Evolutionary conservation across 352 stramenopile genomes (phyloP).

Genomic region (Pythium sukuiense): DNA sequence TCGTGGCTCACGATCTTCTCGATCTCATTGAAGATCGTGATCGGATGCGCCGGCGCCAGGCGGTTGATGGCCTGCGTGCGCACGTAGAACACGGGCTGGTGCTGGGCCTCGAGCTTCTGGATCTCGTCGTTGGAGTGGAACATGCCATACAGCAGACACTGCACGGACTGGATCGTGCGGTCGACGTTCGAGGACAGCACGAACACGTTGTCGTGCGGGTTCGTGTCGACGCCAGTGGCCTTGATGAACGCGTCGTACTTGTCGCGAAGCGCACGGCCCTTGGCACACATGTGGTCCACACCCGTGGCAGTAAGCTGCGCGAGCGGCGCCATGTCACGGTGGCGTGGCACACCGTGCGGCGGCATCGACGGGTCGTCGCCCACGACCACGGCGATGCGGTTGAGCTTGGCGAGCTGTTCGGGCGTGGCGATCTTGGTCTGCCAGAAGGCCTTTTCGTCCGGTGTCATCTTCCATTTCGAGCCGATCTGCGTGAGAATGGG

Average conservation of each 20-base stretch:
- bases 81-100: slow-evolving; percentile 47
- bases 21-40: slow-evolving; percentile 74
- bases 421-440: slow-evolving; percentile 46
- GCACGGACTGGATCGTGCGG: slow-evolving; percentile 75
- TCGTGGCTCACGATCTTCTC: slow-evolving; percentile 63
- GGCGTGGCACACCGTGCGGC: slow-evolving; percentile 41
- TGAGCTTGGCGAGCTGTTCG: slow-evolving; percentile 48
- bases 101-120: slow-evolving; percentile 9
- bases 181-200: slow-evolving; percentile 77
- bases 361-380: slow-evolving; percentile 46
- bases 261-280: slow-evolving; percentile 48
- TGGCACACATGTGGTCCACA: slow-evolving; percentile 67
- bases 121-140: slow-evolving; percentile 40
- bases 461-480: slow-evolving; percentile 48
- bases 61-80: slow-evolving; percentile 69
- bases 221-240: slow-evolving; percentile 5
- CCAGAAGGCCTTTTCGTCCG: slow-evolving; percentile 68
- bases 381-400: slow-evolving; percentile 48
- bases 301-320: slow-evolving; percentile 64
- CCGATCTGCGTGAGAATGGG: slow-evolving; percentile 66
- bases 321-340: slow-evolving; percentile 45
- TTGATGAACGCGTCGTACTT: slow-evolving; percentile 49
- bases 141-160: slow-evolving; percentile 72
- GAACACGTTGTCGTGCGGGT: slow-evolving; percentile 51
- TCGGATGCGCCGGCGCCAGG: slow-evolving; percentile 55